These are phyloP conservation scores for Neurospora intermedia DNA, from an alignment of 495 filamentous ascomycete species.

Conservation along the genomic window DNA sequence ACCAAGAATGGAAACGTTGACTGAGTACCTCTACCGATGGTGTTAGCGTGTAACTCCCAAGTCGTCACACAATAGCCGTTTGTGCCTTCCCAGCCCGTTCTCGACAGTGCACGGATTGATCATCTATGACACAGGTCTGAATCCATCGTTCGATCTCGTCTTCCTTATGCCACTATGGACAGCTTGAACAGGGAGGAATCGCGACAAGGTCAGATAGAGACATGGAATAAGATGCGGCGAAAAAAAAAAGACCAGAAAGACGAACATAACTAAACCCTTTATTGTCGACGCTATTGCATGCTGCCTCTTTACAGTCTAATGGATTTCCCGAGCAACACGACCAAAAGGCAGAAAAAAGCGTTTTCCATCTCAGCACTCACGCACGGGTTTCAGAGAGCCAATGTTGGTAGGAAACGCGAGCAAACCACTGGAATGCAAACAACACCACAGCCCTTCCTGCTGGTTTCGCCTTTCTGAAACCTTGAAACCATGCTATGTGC, in stretches of 20 bases:
- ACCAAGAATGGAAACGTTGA: neutral
- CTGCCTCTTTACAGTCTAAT: neutral
- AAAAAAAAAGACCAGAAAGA: neutral
- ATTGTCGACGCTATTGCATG: neutral
- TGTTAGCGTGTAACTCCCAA: neutral
- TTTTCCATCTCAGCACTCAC: neutral
- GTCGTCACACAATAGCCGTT: neutral
- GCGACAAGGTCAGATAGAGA: neutral
- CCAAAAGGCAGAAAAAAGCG: neutral
- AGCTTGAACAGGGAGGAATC: neutral
- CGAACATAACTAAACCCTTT: neutral
- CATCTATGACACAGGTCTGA: neutral
- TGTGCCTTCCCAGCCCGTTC: neutral
- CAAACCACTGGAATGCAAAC: neutral
- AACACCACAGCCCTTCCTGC: neutral
- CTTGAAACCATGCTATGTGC: neutral
- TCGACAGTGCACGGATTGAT: neutral
- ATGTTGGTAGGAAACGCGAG: neutral
- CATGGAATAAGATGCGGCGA: neutral
- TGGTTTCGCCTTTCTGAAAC: neutral
- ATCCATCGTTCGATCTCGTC: neutral
- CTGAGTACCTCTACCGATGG: neutral
- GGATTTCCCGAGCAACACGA: neutral
- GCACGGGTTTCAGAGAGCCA: neutral
- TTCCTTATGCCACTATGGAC: neutral